Evolutionary conservation across 2,329 filamentous ascomycete genomes (phyloP), one percentile per base, ranked within the genome.

Genomic region (Hypoxylon sp.): DNA sequence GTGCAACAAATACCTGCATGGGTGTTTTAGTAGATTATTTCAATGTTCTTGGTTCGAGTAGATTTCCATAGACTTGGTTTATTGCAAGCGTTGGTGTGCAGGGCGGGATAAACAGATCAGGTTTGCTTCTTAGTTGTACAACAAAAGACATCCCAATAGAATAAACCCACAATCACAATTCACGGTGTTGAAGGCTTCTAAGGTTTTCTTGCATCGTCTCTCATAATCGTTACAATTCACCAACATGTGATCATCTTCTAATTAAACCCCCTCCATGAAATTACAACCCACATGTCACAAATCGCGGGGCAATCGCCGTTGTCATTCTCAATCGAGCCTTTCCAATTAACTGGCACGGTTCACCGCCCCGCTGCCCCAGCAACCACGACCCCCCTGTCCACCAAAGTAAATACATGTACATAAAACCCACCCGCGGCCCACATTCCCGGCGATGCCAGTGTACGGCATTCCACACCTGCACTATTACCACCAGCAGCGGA

Each of bases 391-490:
- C 39, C 53, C 27, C 14, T 8, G 23, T 65, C 46, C 47, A 52
- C 34, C 56, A 72, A 4, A 11, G 12, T 12, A 70, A n/a, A n/a
- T n/a, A n/a, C n/a, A n/a, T n/a, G 70, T 72, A 74, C 61, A 57
- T 47, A 67, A 67, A 58, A 61, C 30, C 21, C 29, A 48, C 19
- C 25, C 25, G n/a, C 25, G 41, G 19, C 19, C 55, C 71, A 65
- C 57, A 67, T 62, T 65, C 62, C 54, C 47, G 25, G 25, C 52
- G 16, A 67, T 69, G 67, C 67, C 68, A 32, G 65, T 70, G 16
- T 71, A 73, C 59, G 71, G 74, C 64, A 72, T 73, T 65, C 67
- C 73, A 69, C 63, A 68, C 55, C 64, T 72, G 57, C 7, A 23
- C 43, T 7, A 32, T 32, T 9, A 57, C 58, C 61, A 73, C 48